Evolutionary conservation across 805 yeast genomes (phyloP).

Genomic region (Candida insectorum): DNA sequence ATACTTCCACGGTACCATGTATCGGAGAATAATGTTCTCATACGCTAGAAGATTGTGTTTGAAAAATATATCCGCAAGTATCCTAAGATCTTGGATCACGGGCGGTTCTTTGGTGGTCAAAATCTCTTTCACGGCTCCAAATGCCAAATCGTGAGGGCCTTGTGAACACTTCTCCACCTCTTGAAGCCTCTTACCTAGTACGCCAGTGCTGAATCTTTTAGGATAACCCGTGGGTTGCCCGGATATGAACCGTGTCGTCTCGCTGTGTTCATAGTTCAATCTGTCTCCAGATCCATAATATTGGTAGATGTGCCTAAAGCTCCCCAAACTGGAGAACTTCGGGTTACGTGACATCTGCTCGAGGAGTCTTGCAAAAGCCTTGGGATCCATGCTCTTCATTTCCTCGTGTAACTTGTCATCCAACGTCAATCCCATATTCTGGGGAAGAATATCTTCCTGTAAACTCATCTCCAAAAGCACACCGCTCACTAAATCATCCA

Average conservation of each 20-base stretch:
- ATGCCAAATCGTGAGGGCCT: neutral
- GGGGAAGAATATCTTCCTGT: too few relatives aligned
- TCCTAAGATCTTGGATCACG: neutral
- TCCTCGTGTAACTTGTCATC: too few relatives aligned
- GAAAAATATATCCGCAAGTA: neutral
- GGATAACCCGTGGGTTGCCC: slow-evolving; percentile 4
- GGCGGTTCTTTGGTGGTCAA: neutral
- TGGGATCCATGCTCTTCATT: too few relatives aligned
- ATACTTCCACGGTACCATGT: slow-evolving; percentile 5
- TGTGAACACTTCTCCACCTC: too few relatives aligned
- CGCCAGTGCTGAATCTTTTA: neutral
- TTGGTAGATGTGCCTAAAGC: slow-evolving; percentile 7
- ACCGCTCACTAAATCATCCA: too few relatives aligned
- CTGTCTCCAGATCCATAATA: slow-evolving; percentile 27
- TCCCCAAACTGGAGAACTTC: slow-evolving; percentile 1
- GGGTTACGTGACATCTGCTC: neutral
- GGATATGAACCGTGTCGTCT: slow-evolving; percentile 19
- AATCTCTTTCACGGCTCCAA: neutral
- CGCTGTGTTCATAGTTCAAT: slow-evolving; percentile 31
- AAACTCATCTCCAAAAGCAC: too few relatives aligned
- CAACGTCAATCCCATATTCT: too few relatives aligned
- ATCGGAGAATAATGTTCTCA: slow-evolving; percentile 5
- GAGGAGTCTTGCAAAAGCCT: too few relatives aligned
- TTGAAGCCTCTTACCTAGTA: too few relatives aligned
- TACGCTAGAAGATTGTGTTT: slow-evolving; percentile 1